Percentiles rank a stretch among this genome's conserved stretches.
Conservation (phyloP, 306 rosid species). For the Glycyrrhiza uralensis region DNA sequence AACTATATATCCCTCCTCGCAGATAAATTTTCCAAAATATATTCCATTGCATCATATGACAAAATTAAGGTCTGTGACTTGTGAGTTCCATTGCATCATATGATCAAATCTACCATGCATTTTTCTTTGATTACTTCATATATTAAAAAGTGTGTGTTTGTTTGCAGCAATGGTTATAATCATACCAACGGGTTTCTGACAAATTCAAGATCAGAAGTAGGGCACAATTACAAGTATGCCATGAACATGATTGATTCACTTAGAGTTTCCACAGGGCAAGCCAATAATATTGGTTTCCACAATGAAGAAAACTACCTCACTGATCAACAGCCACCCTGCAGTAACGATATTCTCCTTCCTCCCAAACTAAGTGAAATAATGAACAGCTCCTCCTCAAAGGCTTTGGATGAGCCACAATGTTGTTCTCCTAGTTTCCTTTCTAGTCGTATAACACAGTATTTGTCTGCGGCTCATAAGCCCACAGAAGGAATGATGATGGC, state of each 20-base stretch:
- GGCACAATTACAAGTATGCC: conserved; percentile 1
- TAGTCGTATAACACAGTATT: too few relatives aligned
- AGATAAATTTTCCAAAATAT: too few relatives aligned
- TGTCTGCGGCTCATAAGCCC: background rate
- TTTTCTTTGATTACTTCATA: background rate
- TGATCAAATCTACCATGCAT: background rate
- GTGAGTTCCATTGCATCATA: too few relatives aligned
- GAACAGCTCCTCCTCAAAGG: too few relatives aligned
- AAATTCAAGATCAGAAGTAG: conserved; percentile 36
- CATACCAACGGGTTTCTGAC: conserved; percentile 21
- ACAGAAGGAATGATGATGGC: conserved; percentile 21
- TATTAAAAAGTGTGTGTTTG: background rate
- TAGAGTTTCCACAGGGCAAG: conserved; percentile 14
- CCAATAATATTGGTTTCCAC: conserved; percentile 6
- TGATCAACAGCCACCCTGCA: conserved; percentile 7
- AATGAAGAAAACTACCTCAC: background rate
- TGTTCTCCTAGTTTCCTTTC: too few relatives aligned
- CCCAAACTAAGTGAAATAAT: too few relatives aligned
- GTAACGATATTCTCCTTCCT: conserved; percentile 9
- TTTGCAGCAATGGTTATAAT: conserved; percentile 37
- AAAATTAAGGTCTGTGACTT: too few relatives aligned
- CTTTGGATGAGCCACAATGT: conserved; percentile 6
- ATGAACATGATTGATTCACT: conserved; percentile 11
- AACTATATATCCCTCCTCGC: too few relatives aligned
- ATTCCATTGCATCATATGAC: too few relatives aligned